Base-by-base conservation (phyloP, 495 filamentous ascomycete genomes). In the Pyrenula massariospora region DNA sequence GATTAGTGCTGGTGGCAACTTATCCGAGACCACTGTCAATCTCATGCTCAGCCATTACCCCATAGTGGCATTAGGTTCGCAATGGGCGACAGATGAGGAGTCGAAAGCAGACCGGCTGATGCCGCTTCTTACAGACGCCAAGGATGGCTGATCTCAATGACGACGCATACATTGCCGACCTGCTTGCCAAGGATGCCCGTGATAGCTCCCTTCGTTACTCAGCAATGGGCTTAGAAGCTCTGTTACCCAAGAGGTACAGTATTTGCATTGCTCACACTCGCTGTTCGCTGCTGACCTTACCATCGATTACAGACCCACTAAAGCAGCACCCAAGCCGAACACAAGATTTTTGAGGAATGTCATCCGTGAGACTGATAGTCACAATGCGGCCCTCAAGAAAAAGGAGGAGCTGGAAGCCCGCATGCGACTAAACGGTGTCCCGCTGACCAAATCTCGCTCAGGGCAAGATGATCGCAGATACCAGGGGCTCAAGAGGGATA, bases 291-390 rank as follows among this genome's bases (percentile, higher is more conserved):
- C 48, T 50, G 48, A 21, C 22, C 22, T 31, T 10, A n/a, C 12
- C 12, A 10, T 21, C 11, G 10, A n/a, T 11, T 24, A 54, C 58
- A 83, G 80, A 57, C 68, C 77, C 42, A 69, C 83, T 21, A 67
- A 76, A 23, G 80, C 80, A 62, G 88, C 89, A 54, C 89, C 89
- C 2, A 95, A 90, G 62, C 89, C 92, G 12, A 97, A 98, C 62
- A 95, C 87, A 0, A 77, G 88, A 49, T 97, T 97, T 61, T 74
- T 98, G 12, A 82, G 84, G 23, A 88, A 93, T 60, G 87, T 97
- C 54, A 87, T 98, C 60, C 85, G 84, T 57, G 86, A 94, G 56
- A 92, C 89, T 1, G 87, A 93, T 58, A 88, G 61, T 54, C 93
- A 98, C 68, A 98, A 98, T 78, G 81, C 88, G 12, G 87, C 90